Conservation (phyloP, 371 early-diverging fungal genomes). For the Lichtheimia ornata region DNA sequence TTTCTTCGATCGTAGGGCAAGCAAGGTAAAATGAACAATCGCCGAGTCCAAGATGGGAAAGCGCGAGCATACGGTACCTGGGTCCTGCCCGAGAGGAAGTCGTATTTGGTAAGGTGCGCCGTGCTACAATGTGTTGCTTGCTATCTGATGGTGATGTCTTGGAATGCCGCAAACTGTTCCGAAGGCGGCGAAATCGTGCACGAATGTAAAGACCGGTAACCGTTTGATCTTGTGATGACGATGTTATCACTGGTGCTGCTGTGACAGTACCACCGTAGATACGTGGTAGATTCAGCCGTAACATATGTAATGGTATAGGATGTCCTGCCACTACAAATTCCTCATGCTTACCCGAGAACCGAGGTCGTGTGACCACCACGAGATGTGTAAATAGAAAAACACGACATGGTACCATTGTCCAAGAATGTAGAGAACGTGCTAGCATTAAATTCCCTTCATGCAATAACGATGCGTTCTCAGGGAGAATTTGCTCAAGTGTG, state of each 20-base stretch:
- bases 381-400: slow-evolving; percentile 42
- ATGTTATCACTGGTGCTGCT: slow-evolving; percentile 2
- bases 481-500: slow-evolving; percentile 16
- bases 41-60: slow-evolving; percentile 16
- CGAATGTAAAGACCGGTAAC: slow-evolving; percentile 22
- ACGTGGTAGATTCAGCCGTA: slow-evolving; percentile 12
- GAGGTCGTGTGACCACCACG: slow-evolving; percentile 28
- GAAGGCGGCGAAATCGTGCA: slow-evolving; percentile 14
- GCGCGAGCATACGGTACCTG: slow-evolving; percentile 6
- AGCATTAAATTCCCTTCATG: slow-evolving; percentile 30
- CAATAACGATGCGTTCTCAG: slow-evolving; percentile 18
- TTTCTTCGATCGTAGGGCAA: slow-evolving; percentile 9
- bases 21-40: slow-evolving; percentile 14
- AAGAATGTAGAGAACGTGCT: slow-evolving; percentile 27
- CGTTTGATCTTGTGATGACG: background rate
- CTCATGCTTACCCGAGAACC: slow-evolving; percentile 17
- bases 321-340: slow-evolving; percentile 17
- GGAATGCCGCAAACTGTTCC: slow-evolving; percentile 11
- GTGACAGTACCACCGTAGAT: slow-evolving; percentile 1
- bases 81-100: too few relatives aligned
- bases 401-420: slow-evolving; percentile 22
- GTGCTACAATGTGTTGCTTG: background rate
- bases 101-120: too few relatives aligned
- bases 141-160: slow-evolving; percentile 9
- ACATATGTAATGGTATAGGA: slow-evolving; percentile 31